These are phyloP conservation scores for Phlyctochytrium planicorne DNA, from an alignment of 192 early-diverging fungal genomes.

Conservation along the genomic window DNA sequence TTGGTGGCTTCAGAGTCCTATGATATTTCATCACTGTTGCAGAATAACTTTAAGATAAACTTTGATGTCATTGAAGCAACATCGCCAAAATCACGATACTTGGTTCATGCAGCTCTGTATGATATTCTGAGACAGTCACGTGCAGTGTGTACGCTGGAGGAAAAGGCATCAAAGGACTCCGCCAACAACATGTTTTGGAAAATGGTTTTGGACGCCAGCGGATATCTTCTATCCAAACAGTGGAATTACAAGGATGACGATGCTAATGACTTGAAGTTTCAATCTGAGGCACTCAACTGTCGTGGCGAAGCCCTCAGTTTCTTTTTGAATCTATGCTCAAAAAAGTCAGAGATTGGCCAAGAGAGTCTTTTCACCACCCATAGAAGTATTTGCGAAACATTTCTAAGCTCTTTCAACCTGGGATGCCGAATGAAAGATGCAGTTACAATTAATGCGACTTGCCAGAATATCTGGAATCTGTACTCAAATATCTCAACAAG, in stretches of 20 bases:
- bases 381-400: constrained; percentile 8
- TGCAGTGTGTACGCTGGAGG: constrained; percentile 12
- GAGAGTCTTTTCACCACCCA: constrained; percentile 13
- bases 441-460: constrained; percentile 10
- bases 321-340: constrained; percentile 9
- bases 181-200: constrained; percentile 22
- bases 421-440: constrained; percentile 19
- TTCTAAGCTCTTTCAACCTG: constrained; percentile 16
- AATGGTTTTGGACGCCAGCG: constrained; percentile 20
- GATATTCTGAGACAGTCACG: constrained; percentile 18
- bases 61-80: constrained; percentile 18
- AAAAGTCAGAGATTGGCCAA: background rate
- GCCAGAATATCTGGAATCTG: constrained; percentile 15
- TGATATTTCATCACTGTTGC: constrained; percentile 2
- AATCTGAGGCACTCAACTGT: constrained; percentile 14
- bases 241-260: constrained; percentile 2
- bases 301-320: constrained; percentile 18
- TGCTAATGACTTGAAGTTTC: constrained; percentile 9
- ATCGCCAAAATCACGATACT: constrained; percentile 10
- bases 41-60: constrained; percentile 18
- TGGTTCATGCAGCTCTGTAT: constrained; percentile 16
- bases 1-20: constrained; percentile 6
- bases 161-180: background rate
- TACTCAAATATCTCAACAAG: background rate
- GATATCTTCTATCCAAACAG: constrained; percentile 19